Conservation (phyloP, 2,329 filamentous ascomycete species). For the Colletotrichum sp. region DNA sequence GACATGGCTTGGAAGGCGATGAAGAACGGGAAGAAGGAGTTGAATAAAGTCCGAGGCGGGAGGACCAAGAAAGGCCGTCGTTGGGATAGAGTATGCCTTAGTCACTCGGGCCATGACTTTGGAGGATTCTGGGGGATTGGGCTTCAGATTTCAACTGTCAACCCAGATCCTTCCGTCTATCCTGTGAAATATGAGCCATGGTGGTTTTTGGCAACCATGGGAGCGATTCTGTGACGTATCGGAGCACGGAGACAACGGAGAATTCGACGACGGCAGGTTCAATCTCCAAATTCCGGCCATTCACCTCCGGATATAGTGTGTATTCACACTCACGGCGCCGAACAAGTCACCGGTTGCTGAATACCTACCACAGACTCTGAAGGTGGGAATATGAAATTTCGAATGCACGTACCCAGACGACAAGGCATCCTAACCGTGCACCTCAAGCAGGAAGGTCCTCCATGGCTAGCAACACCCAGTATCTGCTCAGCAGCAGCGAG, state of each 20-base stretch:
- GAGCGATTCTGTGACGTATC: background rate
- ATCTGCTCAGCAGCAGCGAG: background rate
- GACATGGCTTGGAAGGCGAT: background rate
- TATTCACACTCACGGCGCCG: background rate
- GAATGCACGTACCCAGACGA: background rate
- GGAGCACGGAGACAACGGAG: background rate
- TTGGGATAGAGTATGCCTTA: background rate
- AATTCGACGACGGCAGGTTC: background rate
- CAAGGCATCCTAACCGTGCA: background rate
- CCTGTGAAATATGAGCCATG: background rate
- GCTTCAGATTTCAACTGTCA: background rate
- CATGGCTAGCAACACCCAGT: background rate
- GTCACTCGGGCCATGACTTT: background rate
- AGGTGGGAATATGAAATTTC: background rate
- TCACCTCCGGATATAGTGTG: background rate
- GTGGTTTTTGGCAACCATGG: too few relatives aligned
- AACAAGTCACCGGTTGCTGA: background rate
- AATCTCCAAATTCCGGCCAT: fast-evolving
- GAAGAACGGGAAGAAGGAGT: background rate
- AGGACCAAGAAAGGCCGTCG: background rate
- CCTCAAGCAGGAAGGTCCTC: background rate
- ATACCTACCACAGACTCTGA: fast-evolving
- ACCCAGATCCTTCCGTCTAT: background rate
- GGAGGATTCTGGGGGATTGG: background rate
- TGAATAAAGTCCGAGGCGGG: background rate